Percentiles rank a stretch among this genome's conserved stretches.
Conservation (phyloP, 1,139 yeast genomes). For the Chernovozyma aurita region DNA sequence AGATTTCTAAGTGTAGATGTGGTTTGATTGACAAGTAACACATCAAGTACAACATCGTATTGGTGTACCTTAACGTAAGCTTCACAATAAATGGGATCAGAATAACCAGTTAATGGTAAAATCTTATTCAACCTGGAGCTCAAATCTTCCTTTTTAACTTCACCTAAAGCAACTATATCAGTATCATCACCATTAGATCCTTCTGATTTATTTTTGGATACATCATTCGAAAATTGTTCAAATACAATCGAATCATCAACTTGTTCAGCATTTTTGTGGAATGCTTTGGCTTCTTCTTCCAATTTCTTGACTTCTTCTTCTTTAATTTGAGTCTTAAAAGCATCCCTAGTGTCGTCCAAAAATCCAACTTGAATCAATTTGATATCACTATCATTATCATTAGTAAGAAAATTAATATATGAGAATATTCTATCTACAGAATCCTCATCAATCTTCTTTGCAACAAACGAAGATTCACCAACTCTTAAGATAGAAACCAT, state of each 20-base stretch:
- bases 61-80: conserved; percentile 94
- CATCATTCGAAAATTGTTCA: conserved; percentile 58
- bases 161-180: conserved; percentile 43
- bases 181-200: conserved; percentile 35
- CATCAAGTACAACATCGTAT: conserved; percentile 92
- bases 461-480: conserved; percentile 75
- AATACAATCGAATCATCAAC: conserved; percentile 79
- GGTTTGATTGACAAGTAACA: conserved; percentile 91
- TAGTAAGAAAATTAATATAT: conserved; percentile 74
- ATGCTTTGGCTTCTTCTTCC: conserved; percentile 53
- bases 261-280: conserved; percentile 68
- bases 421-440: conserved; percentile 87
- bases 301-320: conserved; percentile 55
- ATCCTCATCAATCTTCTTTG: conserved; percentile 88
- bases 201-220: conserved; percentile 23
- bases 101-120: conserved; percentile 91
- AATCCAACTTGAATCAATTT: conserved; percentile 62
- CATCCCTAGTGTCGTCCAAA: conserved; percentile 82
- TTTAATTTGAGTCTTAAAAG: conserved; percentile 64
- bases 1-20: conserved; percentile 85
- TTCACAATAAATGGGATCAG: conserved; percentile 97
- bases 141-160: conserved; percentile 51
- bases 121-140: conserved; percentile 82
- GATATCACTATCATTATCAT: conserved; percentile 44
- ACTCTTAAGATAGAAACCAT: conserved; percentile 89